These are phyloP conservation scores for Talaromyces sp. DNA, from an alignment of 2,329 filamentous ascomycete genomes.

Conservation along the genomic window DNA sequence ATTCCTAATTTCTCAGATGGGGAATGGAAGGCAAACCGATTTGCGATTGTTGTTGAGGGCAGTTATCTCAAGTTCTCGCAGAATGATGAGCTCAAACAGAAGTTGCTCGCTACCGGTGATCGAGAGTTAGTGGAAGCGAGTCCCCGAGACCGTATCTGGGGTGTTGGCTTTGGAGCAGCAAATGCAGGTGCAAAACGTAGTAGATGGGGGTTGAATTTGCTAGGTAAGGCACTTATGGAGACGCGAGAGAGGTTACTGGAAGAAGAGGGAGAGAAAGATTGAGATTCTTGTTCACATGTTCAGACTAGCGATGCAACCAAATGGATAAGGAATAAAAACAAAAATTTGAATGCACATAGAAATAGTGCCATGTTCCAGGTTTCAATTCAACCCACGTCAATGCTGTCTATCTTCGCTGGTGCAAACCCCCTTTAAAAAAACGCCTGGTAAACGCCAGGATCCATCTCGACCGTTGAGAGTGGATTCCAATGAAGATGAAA, in stretches of 20 bases:
- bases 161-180: conserved; percentile 7
- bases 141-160: conserved; percentile 10
- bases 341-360: neutral
- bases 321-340: neutral
- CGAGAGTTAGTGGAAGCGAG: conserved; percentile 12
- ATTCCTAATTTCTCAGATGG: conserved; percentile 8
- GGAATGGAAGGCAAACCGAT: conserved; percentile 4
- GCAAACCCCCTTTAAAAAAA: neutral
- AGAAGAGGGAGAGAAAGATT: neutral
- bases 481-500: neutral
- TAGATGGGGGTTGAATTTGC: conserved; percentile 10
- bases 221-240: conserved; percentile 9
- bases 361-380: neutral
- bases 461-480: neutral
- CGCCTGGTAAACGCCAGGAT: neutral
- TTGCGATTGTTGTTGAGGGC: conserved; percentile 4
- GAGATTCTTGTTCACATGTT: neutral
- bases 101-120: conserved; percentile 6
- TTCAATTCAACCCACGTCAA: neutral
- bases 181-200: neutral
- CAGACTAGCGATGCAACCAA: neutral
- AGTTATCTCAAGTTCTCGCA: conserved; percentile 13
- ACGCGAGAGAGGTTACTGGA: conserved; percentile 3
- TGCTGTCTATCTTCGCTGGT: neutral
- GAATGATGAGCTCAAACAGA: conserved; percentile 2